Base-by-base conservation (phyloP, 2,329 filamentous ascomycete genomes). In the Aspergillus nomiae region DNA sequence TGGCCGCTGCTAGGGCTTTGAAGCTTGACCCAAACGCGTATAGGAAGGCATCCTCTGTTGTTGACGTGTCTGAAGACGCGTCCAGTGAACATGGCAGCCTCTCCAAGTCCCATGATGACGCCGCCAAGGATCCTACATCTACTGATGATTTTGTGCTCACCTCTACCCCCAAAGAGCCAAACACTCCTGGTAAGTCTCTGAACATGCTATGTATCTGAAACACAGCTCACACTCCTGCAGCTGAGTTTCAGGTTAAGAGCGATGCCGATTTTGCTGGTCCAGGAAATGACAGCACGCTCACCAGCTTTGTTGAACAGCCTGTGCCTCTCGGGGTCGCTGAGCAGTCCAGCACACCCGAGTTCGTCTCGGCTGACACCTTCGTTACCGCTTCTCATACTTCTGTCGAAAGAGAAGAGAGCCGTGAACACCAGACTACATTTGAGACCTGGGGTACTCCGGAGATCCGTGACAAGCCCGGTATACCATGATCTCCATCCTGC, bases 391-490 rank as follows among this genome's bases (percentile, higher is more conserved):
- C 38, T 26, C 41, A 26, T 8, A 5, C 28, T 24, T 45, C 57
- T 12, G 46, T 58, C 36, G 62, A 64, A n/a, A 64, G 63, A 10
- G 65, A 68, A 32, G 69, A 75, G 54, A 65, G 76, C 61, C 71
- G 76, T 32, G 73, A 77, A 58, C 55, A 76, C 46, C 63, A 72
- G 4, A 62, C 65, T 10, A 72, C 64, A 28, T 77, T 78, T 65
- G 69, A 69, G 28, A 64, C 60, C 38, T 78, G 76, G 77, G 75
- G 76, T 16, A 64, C 63, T 30, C 72, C 71, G 2, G 63, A 61
- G 30, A 56, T 64, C 34, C 70, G 74, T 45, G 63, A 69, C 58
- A 70, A 69, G 61, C 70, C 74, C 32, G 66, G 73, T 76, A 73
- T 53, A 51, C 43, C 8, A 16, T 16, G 10, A 11, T 45, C 9